Conservation (phyloP, 257 asterid species). For the Thymus quinquecostatus region DNA sequence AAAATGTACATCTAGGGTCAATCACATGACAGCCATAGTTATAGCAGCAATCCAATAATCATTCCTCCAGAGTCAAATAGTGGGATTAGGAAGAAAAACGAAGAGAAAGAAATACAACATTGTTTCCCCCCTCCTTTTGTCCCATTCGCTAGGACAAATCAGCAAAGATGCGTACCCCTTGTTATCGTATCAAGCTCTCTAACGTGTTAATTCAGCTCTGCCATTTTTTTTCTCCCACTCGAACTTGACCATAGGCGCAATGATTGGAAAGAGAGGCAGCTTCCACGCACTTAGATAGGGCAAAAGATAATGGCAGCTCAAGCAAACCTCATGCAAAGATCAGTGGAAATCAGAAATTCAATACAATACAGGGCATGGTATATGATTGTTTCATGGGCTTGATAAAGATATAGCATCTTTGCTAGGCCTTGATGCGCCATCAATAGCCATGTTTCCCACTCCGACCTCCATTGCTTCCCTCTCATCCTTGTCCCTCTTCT, state of each 20-base stretch:
- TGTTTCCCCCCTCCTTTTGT: neutral
- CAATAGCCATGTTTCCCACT: constrained; percentile 79
- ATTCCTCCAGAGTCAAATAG: neutral
- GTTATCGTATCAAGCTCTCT: neutral
- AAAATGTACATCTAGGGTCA: constrained; percentile 25
- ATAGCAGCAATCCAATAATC: neutral
- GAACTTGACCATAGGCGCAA: neutral
- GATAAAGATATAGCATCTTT: constrained; percentile 43
- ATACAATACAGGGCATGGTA: constrained; percentile 28
- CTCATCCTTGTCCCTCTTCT: constrained; percentile 65
- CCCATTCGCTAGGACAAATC: too few species aligned
- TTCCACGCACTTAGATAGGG: constrained; percentile 16
- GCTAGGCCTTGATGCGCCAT: constrained; percentile 45
- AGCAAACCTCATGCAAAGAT: constrained; percentile 10
- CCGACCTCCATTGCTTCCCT: constrained; percentile 87
- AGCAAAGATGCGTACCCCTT: neutral
- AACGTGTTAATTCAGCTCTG: neutral
- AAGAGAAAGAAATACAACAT: neutral
- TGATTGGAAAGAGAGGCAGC: neutral
- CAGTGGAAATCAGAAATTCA: neutral
- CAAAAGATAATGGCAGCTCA: constrained; percentile 10
- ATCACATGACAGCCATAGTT: neutral
- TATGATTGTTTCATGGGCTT: constrained; percentile 35
- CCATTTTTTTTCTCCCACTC: neutral
- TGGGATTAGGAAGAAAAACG: neutral